phyloP scores from a whole-genome alignment of 345 rosid genomes.

The Murraya paniculata region DNA sequence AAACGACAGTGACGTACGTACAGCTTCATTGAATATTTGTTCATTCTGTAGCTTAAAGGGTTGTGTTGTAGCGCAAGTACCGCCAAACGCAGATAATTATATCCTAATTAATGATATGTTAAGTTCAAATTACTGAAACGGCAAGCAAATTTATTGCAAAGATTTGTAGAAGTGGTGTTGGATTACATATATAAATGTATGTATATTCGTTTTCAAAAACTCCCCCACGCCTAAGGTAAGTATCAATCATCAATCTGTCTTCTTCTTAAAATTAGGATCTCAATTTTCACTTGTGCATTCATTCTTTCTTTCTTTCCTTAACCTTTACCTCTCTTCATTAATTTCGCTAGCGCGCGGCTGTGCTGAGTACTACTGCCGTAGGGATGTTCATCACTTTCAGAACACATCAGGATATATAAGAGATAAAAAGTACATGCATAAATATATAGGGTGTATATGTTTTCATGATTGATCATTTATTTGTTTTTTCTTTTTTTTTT shows the following conservation, averaged over 20 bases:
- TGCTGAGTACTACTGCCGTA: too few relatives aligned
- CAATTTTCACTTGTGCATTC: background rate
- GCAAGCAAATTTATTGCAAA: background rate
- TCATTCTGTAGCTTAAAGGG: background rate
- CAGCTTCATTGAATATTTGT: background rate
- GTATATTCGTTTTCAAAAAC: conserved; percentile 1
- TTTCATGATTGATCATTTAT: background rate
- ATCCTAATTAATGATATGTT: background rate
- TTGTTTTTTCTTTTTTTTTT: background rate
- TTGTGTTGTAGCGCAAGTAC: background rate
- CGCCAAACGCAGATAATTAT: background rate
- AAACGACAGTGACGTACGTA: background rate
- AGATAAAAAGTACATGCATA: too few relatives aligned
- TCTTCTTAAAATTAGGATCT: background rate
- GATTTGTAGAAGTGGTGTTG: background rate
- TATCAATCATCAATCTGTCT: background rate
- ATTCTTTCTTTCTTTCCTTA: background rate
- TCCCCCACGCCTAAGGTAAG: background rate
- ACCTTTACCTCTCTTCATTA: background rate
- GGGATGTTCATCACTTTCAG: too few relatives aligned
- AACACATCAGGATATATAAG: too few relatives aligned
- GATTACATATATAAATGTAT: background rate
- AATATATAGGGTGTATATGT: too few relatives aligned
- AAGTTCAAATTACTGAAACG: background rate
- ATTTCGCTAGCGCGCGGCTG: background rate